Evolutionary conservation across 2,329 filamentous ascomycete genomes (phyloP), one percentile per base, ranked within the genome.

Genomic region (Fusarium pilosicola): DNA sequence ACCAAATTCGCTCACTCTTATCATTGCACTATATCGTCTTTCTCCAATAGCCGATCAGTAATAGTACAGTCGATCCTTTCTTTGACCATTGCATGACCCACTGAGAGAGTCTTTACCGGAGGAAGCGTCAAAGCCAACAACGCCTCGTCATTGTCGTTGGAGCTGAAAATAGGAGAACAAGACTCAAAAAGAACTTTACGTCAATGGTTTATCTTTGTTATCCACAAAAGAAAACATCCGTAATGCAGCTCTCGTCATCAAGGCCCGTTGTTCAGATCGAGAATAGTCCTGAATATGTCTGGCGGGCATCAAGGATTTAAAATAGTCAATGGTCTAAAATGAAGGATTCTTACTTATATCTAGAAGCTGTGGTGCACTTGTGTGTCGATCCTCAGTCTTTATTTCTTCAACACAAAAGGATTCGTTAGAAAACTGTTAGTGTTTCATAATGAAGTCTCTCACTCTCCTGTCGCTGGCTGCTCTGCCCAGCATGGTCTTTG

Each of bases 361-460:
- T 39, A 32, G 24, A 41, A 49, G 56, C 52, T 62, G 56, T 34
- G 18, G 30, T 13, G 1, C 28, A 18, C 18, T 39, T 28, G 11
- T 49, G 12, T 24, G 11, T 28, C 34, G 28, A 60, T 65, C 41
- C 15, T 51, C 42, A 44, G 36, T 22, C 17, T 13, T 46, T 38
- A 26, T 51, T 20, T 45, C 20, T 51, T 49, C 12, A 28, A 15
- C 24, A 41, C 34, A 13, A 32, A n/a, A 32, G n/a, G 5, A 11
- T 18, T n/a, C 22, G 28, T 36, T 39, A 24, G 17, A 45, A 20
- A 44, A 22, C 36, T 17, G n/a, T 26, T 7, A 49, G 30, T 34
- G 14, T 34, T 36, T 41, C n/a, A 69, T 7, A 22, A 73, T 73
- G 68, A 72, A 44, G 36, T 45, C 46, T 24, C 24, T 62, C 7